A percentile compares a stretch with the other conserved stretches of the same genome.
Evolutionary conservation across 768 basidiomycete species (phyloP).

Genomic region (Boletus coccyginus): DNA sequence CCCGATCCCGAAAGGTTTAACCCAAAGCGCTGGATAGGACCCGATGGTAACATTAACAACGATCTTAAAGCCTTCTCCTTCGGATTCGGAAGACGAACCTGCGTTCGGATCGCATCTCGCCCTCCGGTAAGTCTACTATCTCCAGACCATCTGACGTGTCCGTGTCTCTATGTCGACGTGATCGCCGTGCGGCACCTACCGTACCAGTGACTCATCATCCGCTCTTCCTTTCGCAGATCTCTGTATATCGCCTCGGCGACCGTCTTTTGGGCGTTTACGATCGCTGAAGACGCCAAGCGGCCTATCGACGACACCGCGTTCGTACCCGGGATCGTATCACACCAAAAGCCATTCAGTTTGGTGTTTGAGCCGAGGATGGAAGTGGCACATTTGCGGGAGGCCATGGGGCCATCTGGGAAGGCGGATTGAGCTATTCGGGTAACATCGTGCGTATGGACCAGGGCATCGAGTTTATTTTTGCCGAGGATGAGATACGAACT

Average conservation of each 20-base stretch:
- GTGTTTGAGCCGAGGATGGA: constrained; percentile 48
- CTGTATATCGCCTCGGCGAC: constrained; percentile 62
- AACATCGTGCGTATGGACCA: too few species aligned
- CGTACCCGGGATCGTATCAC: constrained; percentile 60
- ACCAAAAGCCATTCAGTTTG: constrained; percentile 59
- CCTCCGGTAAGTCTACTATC: constrained; percentile 15
- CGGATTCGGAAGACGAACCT: constrained; percentile 46
- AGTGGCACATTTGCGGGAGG: constrained; percentile 9
- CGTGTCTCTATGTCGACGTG: too few species aligned
- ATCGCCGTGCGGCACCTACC: too few species aligned
- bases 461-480: too few species aligned
- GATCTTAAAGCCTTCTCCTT: constrained; percentile 52
- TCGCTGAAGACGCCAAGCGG: constrained; percentile 43
- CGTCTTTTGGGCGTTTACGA: constrained; percentile 60
- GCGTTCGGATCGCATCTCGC: constrained; percentile 26
- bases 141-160: not conserved
- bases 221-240: constrained; percentile 36
- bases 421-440: not conserved
- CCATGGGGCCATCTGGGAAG: not conserved
- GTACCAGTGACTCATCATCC: not conserved
- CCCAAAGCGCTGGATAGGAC: constrained; percentile 52
- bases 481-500: too few species aligned
- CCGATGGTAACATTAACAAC: constrained; percentile 43
- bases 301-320: constrained; percentile 64
- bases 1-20: constrained; percentile 47